Conservation (phyloP, 2,329 filamentous ascomycete genomes). For the Pseudopyrenochaeta lycopersici region DNA sequence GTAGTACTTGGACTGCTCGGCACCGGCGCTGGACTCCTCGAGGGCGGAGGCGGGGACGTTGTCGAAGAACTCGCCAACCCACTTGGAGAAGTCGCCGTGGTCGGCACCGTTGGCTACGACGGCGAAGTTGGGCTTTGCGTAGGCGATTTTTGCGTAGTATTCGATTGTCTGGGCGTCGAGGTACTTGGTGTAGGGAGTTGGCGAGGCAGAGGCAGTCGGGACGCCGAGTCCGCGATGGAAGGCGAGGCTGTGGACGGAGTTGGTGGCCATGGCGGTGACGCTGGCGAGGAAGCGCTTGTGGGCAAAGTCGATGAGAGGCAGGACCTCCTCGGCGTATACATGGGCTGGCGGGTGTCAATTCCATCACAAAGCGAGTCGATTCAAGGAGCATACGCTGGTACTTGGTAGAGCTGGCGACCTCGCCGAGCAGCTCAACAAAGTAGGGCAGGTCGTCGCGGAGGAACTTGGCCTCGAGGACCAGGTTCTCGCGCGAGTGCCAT, state of each 20-base stretch:
- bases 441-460: conserved; percentile 95
- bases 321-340: conserved; percentile 89
- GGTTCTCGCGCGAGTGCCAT: conserved; percentile 90
- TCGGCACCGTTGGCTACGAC: conserved; percentile 89
- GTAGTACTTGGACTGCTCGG: conserved; percentile 81
- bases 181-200: conserved; percentile 80
- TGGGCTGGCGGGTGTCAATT: conserved; percentile 66
- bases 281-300: conserved; percentile 75
- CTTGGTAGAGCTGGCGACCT: conserved; percentile 88
- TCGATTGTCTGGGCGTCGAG: conserved; percentile 78
- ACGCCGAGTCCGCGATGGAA: conserved; percentile 94
- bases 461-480: conserved; percentile 94
- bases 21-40: conserved; percentile 62
- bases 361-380: conserved; percentile 24
- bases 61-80: conserved; percentile 93
- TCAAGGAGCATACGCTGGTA: conserved; percentile 67
- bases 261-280: conserved; percentile 76
- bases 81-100: conserved; percentile 79
- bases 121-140: conserved; percentile 89
- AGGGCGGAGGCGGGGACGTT: conserved; percentile 63
- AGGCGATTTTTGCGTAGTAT: conserved; percentile 79
- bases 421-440: conserved; percentile 93
- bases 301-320: conserved; percentile 77
- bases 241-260: conserved; percentile 84
- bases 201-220: conserved; percentile 75